Evolutionary conservation across 192 early-diverging fungal species (phyloP).

Genomic region (Coemansia biformis): DNA sequence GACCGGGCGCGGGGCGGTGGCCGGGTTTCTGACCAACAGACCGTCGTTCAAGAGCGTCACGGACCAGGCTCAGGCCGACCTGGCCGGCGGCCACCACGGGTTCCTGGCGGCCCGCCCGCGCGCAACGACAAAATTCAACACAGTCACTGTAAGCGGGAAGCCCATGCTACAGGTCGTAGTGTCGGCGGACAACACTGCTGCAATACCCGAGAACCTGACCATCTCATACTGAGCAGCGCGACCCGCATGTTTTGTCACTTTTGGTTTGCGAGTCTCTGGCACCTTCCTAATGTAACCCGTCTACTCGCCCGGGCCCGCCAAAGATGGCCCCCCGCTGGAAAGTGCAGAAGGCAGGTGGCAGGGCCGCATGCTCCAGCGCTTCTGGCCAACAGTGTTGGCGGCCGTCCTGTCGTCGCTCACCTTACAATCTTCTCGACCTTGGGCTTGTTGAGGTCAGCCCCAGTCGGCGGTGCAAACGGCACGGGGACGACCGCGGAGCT

Average conservation of each 20-base stretch:
- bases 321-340: too few relatives aligned
- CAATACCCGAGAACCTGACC: constrained; percentile 19
- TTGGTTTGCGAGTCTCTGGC: too few relatives aligned
- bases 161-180: constrained; percentile 36
- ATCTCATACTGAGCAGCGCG: constrained; percentile 8
- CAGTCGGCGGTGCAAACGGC: constrained; percentile 25
- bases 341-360: too few relatives aligned
- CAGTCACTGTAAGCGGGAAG: constrained; percentile 27
- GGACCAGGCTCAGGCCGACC: constrained; percentile 8
- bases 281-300: too few relatives aligned
- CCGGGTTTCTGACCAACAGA: constrained; percentile 19
- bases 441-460: constrained; percentile 13
- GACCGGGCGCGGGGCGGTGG: too few relatives aligned
- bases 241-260: too few relatives aligned
- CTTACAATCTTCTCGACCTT: constrained; percentile 21
- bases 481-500: constrained; percentile 5
- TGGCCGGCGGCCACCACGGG: constrained; percentile 7
- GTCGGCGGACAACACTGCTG: constrained; percentile 14
- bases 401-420: too few relatives aligned
- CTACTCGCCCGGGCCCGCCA: too few relatives aligned
- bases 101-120: neutral
- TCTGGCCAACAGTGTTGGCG: too few relatives aligned
- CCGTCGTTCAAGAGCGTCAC: constrained; percentile 31
- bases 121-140: constrained; percentile 23
- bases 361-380: too few relatives aligned